Evolutionary conservation across 257 asterid species (phyloP), one percentile per base, ranked within the genome.

Genomic region (Verbena officinalis): DNA sequence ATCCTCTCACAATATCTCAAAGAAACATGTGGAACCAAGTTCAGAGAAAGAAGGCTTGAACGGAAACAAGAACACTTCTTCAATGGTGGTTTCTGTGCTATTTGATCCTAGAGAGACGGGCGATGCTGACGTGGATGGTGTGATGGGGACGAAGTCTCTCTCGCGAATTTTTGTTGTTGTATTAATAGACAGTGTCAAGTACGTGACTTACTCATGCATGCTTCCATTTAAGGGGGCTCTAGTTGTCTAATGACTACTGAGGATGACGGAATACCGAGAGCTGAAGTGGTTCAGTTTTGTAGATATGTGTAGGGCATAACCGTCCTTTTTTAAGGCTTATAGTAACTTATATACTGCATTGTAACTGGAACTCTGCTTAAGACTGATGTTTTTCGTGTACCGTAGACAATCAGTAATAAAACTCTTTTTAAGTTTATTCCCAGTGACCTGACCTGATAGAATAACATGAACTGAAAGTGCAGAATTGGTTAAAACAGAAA

Each of bases 1-100:
- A 65, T 62, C 90, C 48, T 16, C 91, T 10, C 86, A 64, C 73
- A 93, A 90, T 64, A 63, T 83, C 17, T 82, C 97, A 36, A 78
- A 68, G 52, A 86, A 87, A 24, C 80, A 73, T 3, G 59, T 55
- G 1, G 63, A 73, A 65, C 80, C 69, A 30, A 65, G 55, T 45
- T 58, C 90, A 20, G 71, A 84, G 68, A 69, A 86, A 66, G 90
- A 77, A 45, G 76, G 72, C 50, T 64, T 83, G 55, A 75, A 14
- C 0, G 74, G 86, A 39, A 74, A 78, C 23, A 80, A 78, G 14
- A 76, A 80, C 14, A 7, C 84, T 3, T 81, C 99, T 27, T 82
- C 97, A 42, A 94, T 94, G 96, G 96, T 92, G 55, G 97, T 92
- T 3, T 92, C 98, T 0, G 97, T 92, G 69, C 97, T 92, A 4